These are phyloP conservation scores for Apiospora koreana DNA, from an alignment of 2,329 filamentous ascomycete genomes.

Conservation along the genomic window DNA sequence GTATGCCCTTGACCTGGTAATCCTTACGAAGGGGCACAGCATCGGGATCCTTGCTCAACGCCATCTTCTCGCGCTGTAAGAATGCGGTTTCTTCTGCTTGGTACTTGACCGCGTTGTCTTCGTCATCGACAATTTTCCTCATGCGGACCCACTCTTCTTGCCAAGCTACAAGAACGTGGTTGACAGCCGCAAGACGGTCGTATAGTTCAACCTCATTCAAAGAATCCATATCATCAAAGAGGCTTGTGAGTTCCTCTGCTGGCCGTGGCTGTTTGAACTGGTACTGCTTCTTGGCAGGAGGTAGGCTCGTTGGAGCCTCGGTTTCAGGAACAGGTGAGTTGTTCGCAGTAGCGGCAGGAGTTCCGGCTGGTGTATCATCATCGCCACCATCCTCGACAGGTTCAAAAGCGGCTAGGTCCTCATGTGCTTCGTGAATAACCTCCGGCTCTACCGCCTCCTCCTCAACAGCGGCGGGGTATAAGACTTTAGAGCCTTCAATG, in stretches of 20 bases:
- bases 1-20: slow-evolving; percentile 56
- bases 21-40: slow-evolving; percentile 50
- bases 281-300: slow-evolving; percentile 35
- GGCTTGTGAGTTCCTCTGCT: slow-evolving; percentile 48
- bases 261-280: slow-evolving; percentile 53
- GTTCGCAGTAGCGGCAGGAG: slow-evolving; percentile 30
- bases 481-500: slow-evolving; percentile 23
- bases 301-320: slow-evolving; percentile 16
- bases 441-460: slow-evolving; percentile 19
- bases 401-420: slow-evolving; percentile 25
- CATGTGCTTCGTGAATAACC: slow-evolving; percentile 19
- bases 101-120: slow-evolving; percentile 57
- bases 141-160: slow-evolving; percentile 56
- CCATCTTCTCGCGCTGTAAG: slow-evolving; percentile 44
- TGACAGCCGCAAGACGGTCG: slow-evolving; percentile 44
- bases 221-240: slow-evolving; percentile 51
- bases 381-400: slow-evolving; percentile 24
- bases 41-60: slow-evolving; percentile 40
- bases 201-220: slow-evolving; percentile 49
- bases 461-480: slow-evolving; percentile 25
- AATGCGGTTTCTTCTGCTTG: slow-evolving; percentile 43
- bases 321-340: slow-evolving; percentile 37
- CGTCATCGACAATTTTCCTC: slow-evolving; percentile 54
- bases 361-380: slow-evolving; percentile 27
- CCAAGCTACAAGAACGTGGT: slow-evolving; percentile 49